Conservation (phyloP, 1,284 basidiomycete genomes). For the Sphaerobolus stellatus region DNA sequence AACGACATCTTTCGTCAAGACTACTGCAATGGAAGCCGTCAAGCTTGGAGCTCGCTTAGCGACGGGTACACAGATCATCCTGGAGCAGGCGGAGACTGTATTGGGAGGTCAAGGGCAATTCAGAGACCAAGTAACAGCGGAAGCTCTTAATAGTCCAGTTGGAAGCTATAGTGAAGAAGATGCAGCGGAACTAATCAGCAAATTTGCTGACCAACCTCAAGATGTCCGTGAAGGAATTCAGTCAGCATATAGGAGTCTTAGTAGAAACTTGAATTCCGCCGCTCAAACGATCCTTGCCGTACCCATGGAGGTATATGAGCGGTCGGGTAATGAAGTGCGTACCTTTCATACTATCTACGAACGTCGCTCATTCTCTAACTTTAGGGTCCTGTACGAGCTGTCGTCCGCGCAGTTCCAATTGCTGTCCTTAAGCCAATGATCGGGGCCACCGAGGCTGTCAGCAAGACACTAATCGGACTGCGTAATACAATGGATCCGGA, state of each 20-base stretch:
- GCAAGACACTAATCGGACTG: slow-evolving; percentile 91
- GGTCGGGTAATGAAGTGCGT: slow-evolving; percentile 80
- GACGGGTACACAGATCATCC: slow-evolving; percentile 94
- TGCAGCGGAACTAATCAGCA: slow-evolving; percentile 63
- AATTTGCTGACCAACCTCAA: slow-evolving; percentile 87
- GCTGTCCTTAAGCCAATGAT: slow-evolving; percentile 97
- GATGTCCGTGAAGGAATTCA: slow-evolving; percentile 87
- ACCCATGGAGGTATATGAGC: slow-evolving; percentile 98
- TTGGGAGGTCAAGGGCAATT: slow-evolving; percentile 71
- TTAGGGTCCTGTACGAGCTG: slow-evolving; percentile 87
- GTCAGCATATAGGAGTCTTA: slow-evolving; percentile 84
- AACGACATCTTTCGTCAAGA: slow-evolving; percentile 87
- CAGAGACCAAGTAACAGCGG: slow-evolving; percentile 60
- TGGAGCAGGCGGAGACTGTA: slow-evolving; percentile 94
- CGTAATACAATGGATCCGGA: slow-evolving; percentile 88
- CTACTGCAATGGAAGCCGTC: slow-evolving; percentile 92
- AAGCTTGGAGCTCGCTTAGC: slow-evolving; percentile 93
- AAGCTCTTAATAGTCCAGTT: slow-evolving; percentile 53
- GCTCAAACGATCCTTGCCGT: slow-evolving; percentile 98
- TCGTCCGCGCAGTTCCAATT: slow-evolving; percentile 94
- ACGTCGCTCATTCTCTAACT: background rate
- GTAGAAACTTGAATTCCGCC: slow-evolving; percentile 83
- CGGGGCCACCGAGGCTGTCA: slow-evolving; percentile 92
- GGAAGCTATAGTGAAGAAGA: slow-evolving; percentile 44
- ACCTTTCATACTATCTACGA: background rate